Conservation (phyloP, 306 rosid genomes). For the Purshia tridentata region DNA sequence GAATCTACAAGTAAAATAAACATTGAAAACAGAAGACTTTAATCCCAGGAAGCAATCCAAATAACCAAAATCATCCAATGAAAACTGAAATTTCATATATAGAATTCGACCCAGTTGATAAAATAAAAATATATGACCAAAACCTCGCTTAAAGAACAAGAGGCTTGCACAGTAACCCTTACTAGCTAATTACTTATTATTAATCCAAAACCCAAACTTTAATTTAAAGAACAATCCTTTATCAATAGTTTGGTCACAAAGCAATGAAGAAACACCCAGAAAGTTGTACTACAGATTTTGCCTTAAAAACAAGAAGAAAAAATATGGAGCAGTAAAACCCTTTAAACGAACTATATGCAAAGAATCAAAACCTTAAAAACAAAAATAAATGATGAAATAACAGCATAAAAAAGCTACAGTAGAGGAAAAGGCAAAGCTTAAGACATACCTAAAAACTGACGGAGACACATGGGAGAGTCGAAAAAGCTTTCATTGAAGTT, state of each 20-base stretch:
- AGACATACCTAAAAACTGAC: slow-evolving; percentile 6
- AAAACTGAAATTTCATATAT: not conserved
- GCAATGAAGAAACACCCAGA: not conserved
- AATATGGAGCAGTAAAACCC: not conserved
- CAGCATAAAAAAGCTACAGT: not conserved
- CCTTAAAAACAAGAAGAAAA: not conserved
- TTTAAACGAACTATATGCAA: not conserved
- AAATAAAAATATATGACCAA: not conserved
- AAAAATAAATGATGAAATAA: not conserved
- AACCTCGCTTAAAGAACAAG: not conserved
- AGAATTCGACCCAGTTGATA: slow-evolving; percentile 15
- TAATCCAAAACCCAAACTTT: slow-evolving; percentile 4
- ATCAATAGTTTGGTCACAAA: not conserved
- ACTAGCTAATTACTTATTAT: not conserved
- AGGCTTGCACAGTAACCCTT: not conserved
- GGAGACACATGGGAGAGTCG: not conserved
- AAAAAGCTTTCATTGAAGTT: not conserved
- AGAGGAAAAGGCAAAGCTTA: not conserved
- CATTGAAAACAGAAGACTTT: not conserved
- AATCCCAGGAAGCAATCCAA: slow-evolving; percentile 6
- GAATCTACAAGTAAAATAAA: slow-evolving; percentile 11
- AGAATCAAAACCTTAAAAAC: not conserved
- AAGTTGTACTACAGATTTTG: not conserved
- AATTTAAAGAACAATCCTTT: slow-evolving; percentile 6
- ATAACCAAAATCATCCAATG: slow-evolving; percentile 13